Conservation (phyloP, 2,329 filamentous ascomycete species). For the Fusarium sororula region DNA sequence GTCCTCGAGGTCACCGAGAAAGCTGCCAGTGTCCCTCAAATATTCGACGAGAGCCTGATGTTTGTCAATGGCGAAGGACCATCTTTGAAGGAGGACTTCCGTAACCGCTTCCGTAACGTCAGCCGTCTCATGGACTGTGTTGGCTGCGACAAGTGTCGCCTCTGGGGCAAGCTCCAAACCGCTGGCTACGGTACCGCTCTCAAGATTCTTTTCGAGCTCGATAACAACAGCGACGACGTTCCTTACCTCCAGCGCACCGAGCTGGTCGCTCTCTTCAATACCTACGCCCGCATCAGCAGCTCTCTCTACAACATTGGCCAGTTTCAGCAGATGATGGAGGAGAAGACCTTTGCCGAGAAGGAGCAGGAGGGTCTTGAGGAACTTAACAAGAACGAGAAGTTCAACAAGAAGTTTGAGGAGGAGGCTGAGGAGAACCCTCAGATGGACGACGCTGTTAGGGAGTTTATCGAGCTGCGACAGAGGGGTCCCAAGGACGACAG, state of each 20-base stretch:
- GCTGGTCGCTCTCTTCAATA: constrained; percentile 94
- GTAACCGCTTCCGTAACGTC: constrained; percentile 95
- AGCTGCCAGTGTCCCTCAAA: constrained; percentile 75
- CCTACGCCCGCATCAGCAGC: constrained; percentile 85
- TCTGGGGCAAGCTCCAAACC: constrained; percentile 98
- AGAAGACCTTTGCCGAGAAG: constrained; percentile 39
- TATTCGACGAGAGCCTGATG: constrained; percentile 96
- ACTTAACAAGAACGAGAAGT: constrained; percentile 45
- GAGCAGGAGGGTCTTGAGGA: constrained; percentile 43
- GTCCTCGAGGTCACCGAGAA: constrained; percentile 78
- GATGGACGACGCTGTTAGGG: constrained; percentile 51
- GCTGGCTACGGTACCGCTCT: constrained; percentile 93
- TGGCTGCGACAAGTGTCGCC: constrained; percentile 96
- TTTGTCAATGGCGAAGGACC: constrained; percentile 82
- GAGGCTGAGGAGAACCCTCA: constrained; percentile 44
- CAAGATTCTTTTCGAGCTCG: constrained; percentile 96
- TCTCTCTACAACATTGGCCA: constrained; percentile 78
- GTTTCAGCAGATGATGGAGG: constrained; percentile 69
- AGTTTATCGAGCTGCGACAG: constrained; percentile 46
- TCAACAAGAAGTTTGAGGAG: constrained; percentile 43
- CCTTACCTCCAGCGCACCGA: constrained; percentile 87
- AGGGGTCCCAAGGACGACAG: constrained; percentile 45
- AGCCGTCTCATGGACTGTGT: constrained; percentile 98
- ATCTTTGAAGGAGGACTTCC: constrained; percentile 94
- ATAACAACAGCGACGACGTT: constrained; percentile 69